These are phyloP conservation scores for Cladorrhinum sp. DNA, from an alignment of 2,329 filamentous ascomycete genomes.

Conservation along the genomic window DNA sequence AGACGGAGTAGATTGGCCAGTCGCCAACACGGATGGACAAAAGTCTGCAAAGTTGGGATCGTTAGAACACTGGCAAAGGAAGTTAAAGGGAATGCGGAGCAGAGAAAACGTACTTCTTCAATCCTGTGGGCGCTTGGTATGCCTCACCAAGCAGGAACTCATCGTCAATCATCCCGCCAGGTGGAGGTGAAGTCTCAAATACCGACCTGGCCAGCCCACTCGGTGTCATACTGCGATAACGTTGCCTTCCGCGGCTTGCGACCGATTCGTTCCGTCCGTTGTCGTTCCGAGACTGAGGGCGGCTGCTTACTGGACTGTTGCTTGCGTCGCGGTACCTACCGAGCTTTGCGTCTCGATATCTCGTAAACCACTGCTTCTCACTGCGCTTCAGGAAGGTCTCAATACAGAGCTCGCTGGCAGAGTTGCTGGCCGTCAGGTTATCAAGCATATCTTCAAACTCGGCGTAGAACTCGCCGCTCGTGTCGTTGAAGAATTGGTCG, in stretches of 20 bases:
- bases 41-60: constrained; percentile 8
- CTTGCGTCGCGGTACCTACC: constrained; percentile 44
- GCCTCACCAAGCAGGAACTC: constrained; percentile 32
- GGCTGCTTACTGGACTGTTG: constrained; percentile 23
- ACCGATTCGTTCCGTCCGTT: constrained; percentile 24
- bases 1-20: constrained; percentile 61
- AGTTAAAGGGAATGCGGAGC: too few species aligned
- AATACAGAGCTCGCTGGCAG: constrained; percentile 58
- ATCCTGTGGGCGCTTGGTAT: constrained; percentile 57
- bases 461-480: constrained; percentile 58
- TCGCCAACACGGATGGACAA: constrained; percentile 57
- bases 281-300: constrained; percentile 22
- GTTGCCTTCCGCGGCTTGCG: constrained; percentile 26
- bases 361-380: constrained; percentile 64
- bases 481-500: constrained; percentile 65
- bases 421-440: constrained; percentile 51
- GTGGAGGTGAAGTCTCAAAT: constrained; percentile 25
- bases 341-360: constrained; percentile 57
- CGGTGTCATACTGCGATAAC: constrained; percentile 27
- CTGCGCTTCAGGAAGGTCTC: constrained; percentile 62
- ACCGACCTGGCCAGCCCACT: constrained; percentile 31
- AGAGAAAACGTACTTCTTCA: constrained; percentile 45
- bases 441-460: constrained; percentile 57
- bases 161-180: constrained; percentile 33
- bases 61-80: background rate